Conservation (phyloP, 768 basidiomycete genomes). For the Kwoniella mangroviensis region DNA sequence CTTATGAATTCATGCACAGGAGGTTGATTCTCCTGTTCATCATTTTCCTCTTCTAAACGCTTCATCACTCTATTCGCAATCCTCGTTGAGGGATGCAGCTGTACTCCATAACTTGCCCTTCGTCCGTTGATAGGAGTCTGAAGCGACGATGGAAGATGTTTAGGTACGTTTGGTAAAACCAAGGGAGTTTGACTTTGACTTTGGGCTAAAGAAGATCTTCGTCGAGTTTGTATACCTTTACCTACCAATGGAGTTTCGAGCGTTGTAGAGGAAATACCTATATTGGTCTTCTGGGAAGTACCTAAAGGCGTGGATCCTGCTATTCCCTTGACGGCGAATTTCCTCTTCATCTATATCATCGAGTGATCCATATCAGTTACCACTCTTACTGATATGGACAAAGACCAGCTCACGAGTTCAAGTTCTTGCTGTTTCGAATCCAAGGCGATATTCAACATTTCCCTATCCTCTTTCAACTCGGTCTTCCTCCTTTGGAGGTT, state of each 20-base stretch:
- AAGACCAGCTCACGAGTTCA: slow-evolving; percentile 70
- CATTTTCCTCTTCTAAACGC: slow-evolving; percentile 21
- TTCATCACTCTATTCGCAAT: slow-evolving; percentile 18
- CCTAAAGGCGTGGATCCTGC: slow-evolving; percentile 48
- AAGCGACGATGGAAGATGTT: background rate
- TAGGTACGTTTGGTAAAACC: slow-evolving; percentile 16
- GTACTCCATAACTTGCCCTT: slow-evolving; percentile 19
- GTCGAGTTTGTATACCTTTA: slow-evolving; percentile 15
- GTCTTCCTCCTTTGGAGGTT: slow-evolving; percentile 71
- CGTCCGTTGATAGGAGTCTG: slow-evolving; percentile 12
- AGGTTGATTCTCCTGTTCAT: slow-evolving; percentile 5
- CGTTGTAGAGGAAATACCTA: slow-evolving; percentile 5
- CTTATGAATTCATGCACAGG: background rate
- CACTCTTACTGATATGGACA: background rate
- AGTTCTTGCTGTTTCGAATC: slow-evolving; percentile 94
- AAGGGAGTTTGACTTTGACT: slow-evolving; percentile 26
- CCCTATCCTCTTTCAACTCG: slow-evolving; percentile 75
- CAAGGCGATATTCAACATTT: slow-evolving; percentile 85
- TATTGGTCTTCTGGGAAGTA: slow-evolving; percentile 18
- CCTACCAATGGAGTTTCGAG: slow-evolving; percentile 14
- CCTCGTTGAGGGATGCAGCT: slow-evolving; percentile 23
- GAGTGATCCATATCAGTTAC: background rate
- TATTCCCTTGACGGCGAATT: slow-evolving; percentile 50
- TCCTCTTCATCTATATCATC: slow-evolving; percentile 50
- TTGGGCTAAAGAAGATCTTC: slow-evolving; percentile 33